These are phyloP conservation scores for Carex parvula DNA, from an alignment of 176 grass and related monocot genomes.

Conservation along the genomic window DNA sequence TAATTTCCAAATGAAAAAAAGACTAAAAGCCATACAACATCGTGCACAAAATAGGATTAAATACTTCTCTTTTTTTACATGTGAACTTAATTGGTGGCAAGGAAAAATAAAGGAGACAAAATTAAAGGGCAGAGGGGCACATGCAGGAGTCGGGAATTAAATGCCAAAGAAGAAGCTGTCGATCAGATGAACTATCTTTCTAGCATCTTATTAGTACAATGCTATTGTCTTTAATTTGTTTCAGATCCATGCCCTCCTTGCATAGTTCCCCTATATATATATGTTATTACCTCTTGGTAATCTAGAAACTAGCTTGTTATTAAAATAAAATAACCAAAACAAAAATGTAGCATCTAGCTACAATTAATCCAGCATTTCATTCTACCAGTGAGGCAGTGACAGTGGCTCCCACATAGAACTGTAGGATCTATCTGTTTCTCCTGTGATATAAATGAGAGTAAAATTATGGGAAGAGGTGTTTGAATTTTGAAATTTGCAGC, in stretches of 20 bases:
- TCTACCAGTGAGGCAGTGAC: background rate
- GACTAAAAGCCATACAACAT: background rate
- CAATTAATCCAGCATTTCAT: background rate
- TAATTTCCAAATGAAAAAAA: background rate
- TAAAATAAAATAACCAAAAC: background rate
- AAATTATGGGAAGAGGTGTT: background rate
- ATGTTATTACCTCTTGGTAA: background rate
- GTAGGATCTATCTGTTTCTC: background rate
- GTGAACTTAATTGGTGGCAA: background rate
- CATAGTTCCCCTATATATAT: background rate
- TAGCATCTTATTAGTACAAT: slow-evolving; percentile 5
- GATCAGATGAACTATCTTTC: background rate
- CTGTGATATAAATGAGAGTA: background rate
- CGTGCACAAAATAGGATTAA: background rate
- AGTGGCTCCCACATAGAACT: background rate
- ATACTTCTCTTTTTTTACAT: background rate
- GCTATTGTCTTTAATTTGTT: background rate
- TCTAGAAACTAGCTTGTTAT: background rate
- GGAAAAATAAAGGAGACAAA: background rate
- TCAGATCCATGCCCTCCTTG: slow-evolving; percentile 2
- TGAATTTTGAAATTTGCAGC: background rate
- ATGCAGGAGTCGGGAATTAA: slow-evolving; percentile 1
- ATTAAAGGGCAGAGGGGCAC: background rate
- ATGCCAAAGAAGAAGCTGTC: slow-evolving; percentile 26
- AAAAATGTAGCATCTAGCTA: background rate